Base-by-base conservation (phyloP, 768 basidiomycete species). In the Lactarius indigo region DNA sequence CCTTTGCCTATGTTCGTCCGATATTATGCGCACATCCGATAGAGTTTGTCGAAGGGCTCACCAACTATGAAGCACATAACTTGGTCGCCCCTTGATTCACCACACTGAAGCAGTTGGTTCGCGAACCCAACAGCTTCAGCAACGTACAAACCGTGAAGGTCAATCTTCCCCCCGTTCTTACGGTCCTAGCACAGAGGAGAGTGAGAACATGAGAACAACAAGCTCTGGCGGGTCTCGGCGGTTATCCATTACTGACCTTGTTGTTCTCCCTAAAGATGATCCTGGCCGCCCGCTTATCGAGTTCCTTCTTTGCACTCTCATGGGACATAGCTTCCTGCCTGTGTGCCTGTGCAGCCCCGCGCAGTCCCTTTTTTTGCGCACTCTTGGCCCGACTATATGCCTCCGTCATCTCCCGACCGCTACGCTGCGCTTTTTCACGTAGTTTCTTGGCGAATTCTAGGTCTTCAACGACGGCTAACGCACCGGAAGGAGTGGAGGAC, bases 1-100 rank as follows among this genome's bases (percentile, higher is more conserved):
- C 65, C 61, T 31, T 63, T 63, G 8, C 61, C 65, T 66, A 12
- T 13, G 35, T 23, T n/a, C 12, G 13, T 12, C 6, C 5, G 18
- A 37, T 33, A 18, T 42, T 5, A 56, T 31, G 9, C 30, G 12
- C 54, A 31, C 47, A 52, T 28, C 50, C 26, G 1, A 23, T 23
- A 37, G 12, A 15, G 15, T 31, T n/a, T 17, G 20, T 55, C 42
- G 35, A 31, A 31, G 8, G 30, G 13, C 61, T 31, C 39, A 63
- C 65, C 65, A 12, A 66, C 65, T n/a, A 66, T 66, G 61, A 66
- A 66, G 35, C 20, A 57, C 30, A 66, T 50, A 9, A 10, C 31
- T 20, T 13, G 23, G 17, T 42, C 3, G 9, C 13, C 30, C 47
- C 47, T 47, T 17, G 2, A 18, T 8, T 12, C n/a, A 5, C 47